These are phyloP conservation scores for Apiotrichum veenhuisii DNA, from an alignment of 1,284 basidiomycete genomes.

Conservation along the genomic window DNA sequence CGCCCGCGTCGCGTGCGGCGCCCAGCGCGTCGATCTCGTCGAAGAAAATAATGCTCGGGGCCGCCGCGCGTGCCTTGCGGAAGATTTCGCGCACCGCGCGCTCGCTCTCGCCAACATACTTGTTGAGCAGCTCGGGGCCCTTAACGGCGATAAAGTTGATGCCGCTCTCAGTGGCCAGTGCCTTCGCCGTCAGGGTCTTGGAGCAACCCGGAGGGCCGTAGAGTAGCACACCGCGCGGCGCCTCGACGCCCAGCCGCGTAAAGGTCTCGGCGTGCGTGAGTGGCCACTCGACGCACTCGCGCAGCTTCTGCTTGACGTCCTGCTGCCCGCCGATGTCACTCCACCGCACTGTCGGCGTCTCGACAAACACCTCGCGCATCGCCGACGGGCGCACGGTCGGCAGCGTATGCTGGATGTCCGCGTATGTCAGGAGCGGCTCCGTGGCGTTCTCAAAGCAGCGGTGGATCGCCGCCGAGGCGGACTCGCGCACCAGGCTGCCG, in stretches of 20 bases:
- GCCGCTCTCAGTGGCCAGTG: slow-evolving; percentile 89
- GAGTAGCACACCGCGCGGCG: slow-evolving; percentile 84
- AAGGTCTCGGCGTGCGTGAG: slow-evolving; percentile 81
- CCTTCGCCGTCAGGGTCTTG: slow-evolving; percentile 91
- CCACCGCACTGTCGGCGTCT: slow-evolving; percentile 78
- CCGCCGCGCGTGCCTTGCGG: slow-evolving; percentile 84
- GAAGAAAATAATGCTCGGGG: slow-evolving; percentile 95
- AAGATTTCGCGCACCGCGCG: slow-evolving; percentile 92
- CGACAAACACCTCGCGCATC: slow-evolving; percentile 87
- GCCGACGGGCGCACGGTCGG: slow-evolving; percentile 83
- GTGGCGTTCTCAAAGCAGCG: slow-evolving; percentile 54
- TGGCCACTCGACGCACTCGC: slow-evolving; percentile 93
- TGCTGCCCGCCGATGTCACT: slow-evolving; percentile 85
- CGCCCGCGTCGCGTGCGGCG: slow-evolving; percentile 60
- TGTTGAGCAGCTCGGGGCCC: slow-evolving; percentile 94
- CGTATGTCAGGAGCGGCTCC: slow-evolving; percentile 56
- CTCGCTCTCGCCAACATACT: slow-evolving; percentile 97
- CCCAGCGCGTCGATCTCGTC: slow-evolving; percentile 97
- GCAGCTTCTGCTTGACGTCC: slow-evolving; percentile 71
- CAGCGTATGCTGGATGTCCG: slow-evolving; percentile 69
- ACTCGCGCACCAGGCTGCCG: slow-evolving; percentile 84
- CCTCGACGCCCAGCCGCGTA: slow-evolving; percentile 75
- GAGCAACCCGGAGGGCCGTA: slow-evolving; percentile 98
- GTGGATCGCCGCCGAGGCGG: slow-evolving; percentile 86
- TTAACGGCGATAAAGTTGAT: slow-evolving; percentile 98